A percentile compares a stretch with the other conserved stretches of the same genome.
phyloP scores from a whole-genome alignment of 2,329 filamentous ascomycete genomes.

The Penicillium digitatum region DNA sequence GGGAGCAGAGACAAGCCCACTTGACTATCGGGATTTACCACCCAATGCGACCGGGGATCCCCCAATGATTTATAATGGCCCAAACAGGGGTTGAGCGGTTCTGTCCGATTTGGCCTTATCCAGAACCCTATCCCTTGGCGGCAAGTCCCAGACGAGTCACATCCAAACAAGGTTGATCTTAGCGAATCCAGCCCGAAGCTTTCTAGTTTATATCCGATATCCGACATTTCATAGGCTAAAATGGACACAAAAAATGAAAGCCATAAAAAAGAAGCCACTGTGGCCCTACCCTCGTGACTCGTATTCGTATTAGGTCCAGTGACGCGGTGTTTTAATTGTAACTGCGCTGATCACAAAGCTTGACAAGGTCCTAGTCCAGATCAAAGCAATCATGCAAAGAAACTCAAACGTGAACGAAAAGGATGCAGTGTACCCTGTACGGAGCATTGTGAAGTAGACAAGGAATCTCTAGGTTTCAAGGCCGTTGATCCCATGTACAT shows the following conservation, averaged over 20 bases:
- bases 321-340: conserved; percentile 18
- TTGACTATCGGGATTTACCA: conserved; percentile 15
- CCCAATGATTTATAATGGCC: conserved; percentile 6
- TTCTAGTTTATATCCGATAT: conserved; percentile 1
- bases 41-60: conserved; percentile 9
- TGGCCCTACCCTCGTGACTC: conserved; percentile 21
- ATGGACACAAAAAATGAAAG: too few relatives aligned
- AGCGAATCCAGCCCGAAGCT: conserved; percentile 1
- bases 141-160: conserved; percentile 4
- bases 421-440: not conserved
- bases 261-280: conserved; percentile 14
- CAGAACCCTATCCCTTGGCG: conserved; percentile 4
- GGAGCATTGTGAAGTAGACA: not conserved
- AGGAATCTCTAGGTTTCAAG: not conserved
- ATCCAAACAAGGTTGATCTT: conserved; percentile 10
- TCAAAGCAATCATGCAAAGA: not conserved
- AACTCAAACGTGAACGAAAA: not conserved
- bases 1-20: conserved; percentile 5
- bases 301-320: conserved; percentile 20
- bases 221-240: not conserved
- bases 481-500: not conserved
- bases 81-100: conserved; percentile 6
- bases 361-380: conserved; percentile 8
- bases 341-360: conserved; percentile 19
- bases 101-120: conserved; percentile 14